phyloP scores from a whole-genome alignment of 352 stramenopile genomes.

The Globisporangium uncinulatum region DNA sequence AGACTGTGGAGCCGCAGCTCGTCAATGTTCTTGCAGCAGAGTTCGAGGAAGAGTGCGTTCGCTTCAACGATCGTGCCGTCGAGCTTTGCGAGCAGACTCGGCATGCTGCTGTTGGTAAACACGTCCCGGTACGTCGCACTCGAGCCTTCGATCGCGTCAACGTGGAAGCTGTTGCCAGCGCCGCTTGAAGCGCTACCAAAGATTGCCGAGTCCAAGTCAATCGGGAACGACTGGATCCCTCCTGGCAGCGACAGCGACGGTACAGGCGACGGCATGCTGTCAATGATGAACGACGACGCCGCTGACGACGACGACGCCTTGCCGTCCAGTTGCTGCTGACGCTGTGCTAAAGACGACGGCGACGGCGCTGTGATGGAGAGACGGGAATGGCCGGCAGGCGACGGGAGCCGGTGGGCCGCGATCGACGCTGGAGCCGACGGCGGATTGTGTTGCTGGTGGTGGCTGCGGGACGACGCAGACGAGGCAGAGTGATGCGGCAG shows the following conservation, averaged over 20 bases:
- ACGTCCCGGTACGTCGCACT: slow-evolving; percentile 66
- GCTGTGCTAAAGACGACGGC: slow-evolving; percentile 8
- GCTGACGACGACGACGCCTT: slow-evolving; percentile 22
- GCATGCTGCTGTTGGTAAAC: slow-evolving; percentile 76
- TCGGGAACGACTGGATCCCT: slow-evolving; percentile 52
- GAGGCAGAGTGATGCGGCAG: slow-evolving; percentile 15
- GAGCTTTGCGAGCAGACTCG: slow-evolving; percentile 65
- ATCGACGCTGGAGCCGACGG: slow-evolving; percentile 12
- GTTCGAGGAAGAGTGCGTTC: slow-evolving; percentile 70
- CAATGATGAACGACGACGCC: slow-evolving; percentile 52
- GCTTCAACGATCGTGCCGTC: slow-evolving; percentile 78
- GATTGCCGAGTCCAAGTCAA: slow-evolving; percentile 50
- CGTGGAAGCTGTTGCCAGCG: slow-evolving; percentile 8
- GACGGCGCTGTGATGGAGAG: slow-evolving; percentile 53
- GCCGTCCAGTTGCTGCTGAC: slow-evolving; percentile 14
- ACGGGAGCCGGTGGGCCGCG: slow-evolving; percentile 23
- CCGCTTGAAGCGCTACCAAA: slow-evolving; percentile 21
- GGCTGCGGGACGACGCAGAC: background rate
- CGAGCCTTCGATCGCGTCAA: slow-evolving; percentile 56
- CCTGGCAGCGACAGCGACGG: slow-evolving; percentile 59
- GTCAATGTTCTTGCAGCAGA: slow-evolving; percentile 76
- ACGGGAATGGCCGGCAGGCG: slow-evolving; percentile 22
- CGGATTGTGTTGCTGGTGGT: slow-evolving; percentile 15
- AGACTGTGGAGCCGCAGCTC: slow-evolving; percentile 70
- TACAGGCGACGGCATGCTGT: slow-evolving; percentile 70